Evolutionary conservation across 192 early-diverging fungal genomes (phyloP), one percentile per base, ranked within the genome.

Genomic region (Rhizophagus sp.): DNA sequence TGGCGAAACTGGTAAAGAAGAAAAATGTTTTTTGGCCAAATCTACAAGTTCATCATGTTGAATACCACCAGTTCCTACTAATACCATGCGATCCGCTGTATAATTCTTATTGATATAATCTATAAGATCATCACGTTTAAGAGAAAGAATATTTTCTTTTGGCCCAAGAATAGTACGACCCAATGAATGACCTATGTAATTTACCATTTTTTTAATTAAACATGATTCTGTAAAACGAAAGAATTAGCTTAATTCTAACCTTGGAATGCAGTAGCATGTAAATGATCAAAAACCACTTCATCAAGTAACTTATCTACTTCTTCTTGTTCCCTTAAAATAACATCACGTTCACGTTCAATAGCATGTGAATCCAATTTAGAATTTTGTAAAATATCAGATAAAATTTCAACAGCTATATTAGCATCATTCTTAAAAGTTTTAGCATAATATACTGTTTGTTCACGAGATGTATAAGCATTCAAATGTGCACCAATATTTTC

Each of bases 401-500:
- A 89, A 79, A 99, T 92, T 79, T 96, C 97, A 57, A 98, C 96
- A n/a, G 96, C 91, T 76, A 89, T 86, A 34, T 92, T 88, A 61
- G 97, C 93, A 83, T 99, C 97, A 73, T 91, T 85, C 81, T 93
- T 91, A 76, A 99, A 91, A 44, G 96, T 88, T 86, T 98, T 98
- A 78, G 97, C 97, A 83, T 97, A 98, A 91, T 98, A 99, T 67
- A 97, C 97, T 41, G 96, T 98, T 87, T 99, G 97, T 85, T 99
- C 97, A 79, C 97, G 93, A 33, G 97, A 98, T 44, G 97, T 99
- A 87, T 99, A 99, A 67, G 97, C 97, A 87, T 98, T 98, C 82
- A 99, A 87, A 85, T 98, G 96, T 62, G 94, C 96, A 67, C 97
- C 97, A 90, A 99, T 96, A 91, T 98, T 98, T 86, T 99, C 97